phyloP scores from a whole-genome alignment of 805 yeast species.

The Metschnikowia matae region DNA sequence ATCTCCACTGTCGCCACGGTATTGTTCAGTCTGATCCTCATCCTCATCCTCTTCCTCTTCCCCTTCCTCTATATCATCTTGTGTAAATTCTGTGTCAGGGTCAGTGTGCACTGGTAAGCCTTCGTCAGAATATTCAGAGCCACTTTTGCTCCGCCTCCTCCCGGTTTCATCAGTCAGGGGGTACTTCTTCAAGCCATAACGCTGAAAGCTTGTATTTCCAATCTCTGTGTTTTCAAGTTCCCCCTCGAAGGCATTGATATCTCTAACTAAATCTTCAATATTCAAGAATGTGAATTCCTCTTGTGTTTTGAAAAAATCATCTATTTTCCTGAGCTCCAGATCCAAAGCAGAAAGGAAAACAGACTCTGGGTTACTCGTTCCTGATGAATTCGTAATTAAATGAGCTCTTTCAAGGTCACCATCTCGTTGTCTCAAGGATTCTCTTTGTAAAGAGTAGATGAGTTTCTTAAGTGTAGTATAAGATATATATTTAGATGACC shows the following conservation, averaged over 20 bases:
- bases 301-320: constrained; percentile 64
- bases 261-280: constrained; percentile 55
- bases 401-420: constrained; percentile 30
- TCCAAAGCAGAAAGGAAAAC: constrained; percentile 73
- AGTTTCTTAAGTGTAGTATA: constrained; percentile 84
- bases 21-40: constrained; percentile 9
- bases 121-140: constrained; percentile 19
- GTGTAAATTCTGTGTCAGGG: constrained; percentile 35
- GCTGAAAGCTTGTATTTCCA: constrained; percentile 7
- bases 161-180: constrained; percentile 7
- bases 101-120: constrained; percentile 23
- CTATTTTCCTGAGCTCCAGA: constrained; percentile 71
- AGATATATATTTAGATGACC: constrained; percentile 90
- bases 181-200: constrained; percentile 7
- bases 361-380: constrained; percentile 42
- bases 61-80: constrained; percentile 16
- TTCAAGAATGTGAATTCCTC: constrained; percentile 54
- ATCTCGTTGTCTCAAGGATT: constrained; percentile 29
- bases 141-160: constrained; percentile 12
- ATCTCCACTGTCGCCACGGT: constrained; percentile 6
- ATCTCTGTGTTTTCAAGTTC: constrained; percentile 19
- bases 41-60: constrained; percentile 13
- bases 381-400: constrained; percentile 21
- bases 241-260: constrained; percentile 58
- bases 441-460: constrained; percentile 78